Evolutionary conservation across 495 filamentous ascomycete genomes (phyloP), one percentile per base, ranked within the genome.

Genomic region (Xylaria intraflava): DNA sequence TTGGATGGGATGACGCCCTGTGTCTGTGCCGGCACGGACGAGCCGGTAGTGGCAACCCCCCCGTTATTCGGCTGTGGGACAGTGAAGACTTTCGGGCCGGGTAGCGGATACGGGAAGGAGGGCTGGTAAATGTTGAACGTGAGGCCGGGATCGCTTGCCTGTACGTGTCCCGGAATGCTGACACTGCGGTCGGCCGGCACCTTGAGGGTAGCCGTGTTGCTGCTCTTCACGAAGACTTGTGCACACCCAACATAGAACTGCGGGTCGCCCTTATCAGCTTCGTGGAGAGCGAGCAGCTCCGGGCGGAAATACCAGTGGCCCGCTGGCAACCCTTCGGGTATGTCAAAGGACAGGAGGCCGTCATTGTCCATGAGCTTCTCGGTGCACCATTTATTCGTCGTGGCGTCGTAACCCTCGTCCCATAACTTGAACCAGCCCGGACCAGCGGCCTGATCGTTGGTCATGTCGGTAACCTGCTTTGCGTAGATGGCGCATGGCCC

Each of bases 351-450:
- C 26, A 89, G 67, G 7, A 81, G 72, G n/a, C 86, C 86, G 26
- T 81, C 72, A 64, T 82, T 81, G 22, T 64, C 69, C 49, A 85
- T 85, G 39, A 91, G 60, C 40, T 79, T 80, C 55, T 86, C 76
- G 1, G 84, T 85, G 57, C 88, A 88, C 81, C 85, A 89, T 51
- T 78, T 69, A 2, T 71, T 71, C 44, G 59, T 61, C 2, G 46
- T 33, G 14, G 42, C 54, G 60, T 84, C 77, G 61, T 85, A 87
- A 43, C 83, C 85, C 29, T 82, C 76, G 40, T 85, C 72, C 69
- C 70, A 87, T 65, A 92, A 82, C 73, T 90, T 90, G 74, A 92
- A 87, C 88, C 88, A 92, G 19, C 88, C 87, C 51, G 67, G 66
- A 4, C 87, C 86, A 24, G 72, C 64, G 26, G 75, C 77, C 6